Evolutionary conservation across 164 flowering plant species (phyloP).

Genomic region (Litsea cubeba): DNA sequence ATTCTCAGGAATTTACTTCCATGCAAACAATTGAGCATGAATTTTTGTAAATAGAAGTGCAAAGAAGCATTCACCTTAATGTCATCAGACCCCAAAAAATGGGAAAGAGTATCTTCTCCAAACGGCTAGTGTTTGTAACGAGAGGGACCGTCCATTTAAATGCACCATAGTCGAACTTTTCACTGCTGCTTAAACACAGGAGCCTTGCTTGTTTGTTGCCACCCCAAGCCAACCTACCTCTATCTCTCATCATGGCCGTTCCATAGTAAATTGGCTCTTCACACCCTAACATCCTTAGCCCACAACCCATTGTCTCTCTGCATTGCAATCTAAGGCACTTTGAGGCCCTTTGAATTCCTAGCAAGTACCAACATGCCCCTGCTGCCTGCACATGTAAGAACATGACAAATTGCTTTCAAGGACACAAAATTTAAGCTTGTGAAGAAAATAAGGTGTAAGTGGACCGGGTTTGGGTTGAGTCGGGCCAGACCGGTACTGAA

Average conservation of each 20-base stretch:
- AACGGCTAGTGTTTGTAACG: slow-evolving; percentile 60
- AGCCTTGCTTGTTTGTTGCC: slow-evolving; percentile 43
- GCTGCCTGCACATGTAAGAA: slow-evolving; percentile 53
- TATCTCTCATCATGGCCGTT: slow-evolving; percentile 33
- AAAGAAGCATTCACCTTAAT: slow-evolving; percentile 50
- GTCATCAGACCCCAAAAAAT: slow-evolving; percentile 99
- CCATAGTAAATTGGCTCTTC: slow-evolving; percentile 78
- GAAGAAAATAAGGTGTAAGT: no score
- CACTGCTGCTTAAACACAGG: slow-evolving; percentile 45
- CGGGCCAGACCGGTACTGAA: no score
- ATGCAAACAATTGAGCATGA: no score
- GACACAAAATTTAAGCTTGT: no score
- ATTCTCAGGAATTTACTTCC: no score
- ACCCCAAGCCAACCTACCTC: slow-evolving; percentile 56
- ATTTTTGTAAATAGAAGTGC: no score
- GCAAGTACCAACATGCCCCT: slow-evolving; percentile 96
- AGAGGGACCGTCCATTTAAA: slow-evolving; percentile 86
- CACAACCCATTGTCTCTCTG: slow-evolving; percentile 35
- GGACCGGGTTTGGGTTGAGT: no score
- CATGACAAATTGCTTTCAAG: neutral
- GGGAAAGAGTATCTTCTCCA: slow-evolving; percentile 88
- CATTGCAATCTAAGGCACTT: slow-evolving; percentile 72
- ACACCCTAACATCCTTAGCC: slow-evolving; percentile 44
- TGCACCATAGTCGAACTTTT: slow-evolving; percentile 70
- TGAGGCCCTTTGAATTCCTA: slow-evolving; percentile 83